phyloP scores from a whole-genome alignment of 2,329 filamentous ascomycete species.

The Ophiocordyceps polyrhachis-furcata region DNA sequence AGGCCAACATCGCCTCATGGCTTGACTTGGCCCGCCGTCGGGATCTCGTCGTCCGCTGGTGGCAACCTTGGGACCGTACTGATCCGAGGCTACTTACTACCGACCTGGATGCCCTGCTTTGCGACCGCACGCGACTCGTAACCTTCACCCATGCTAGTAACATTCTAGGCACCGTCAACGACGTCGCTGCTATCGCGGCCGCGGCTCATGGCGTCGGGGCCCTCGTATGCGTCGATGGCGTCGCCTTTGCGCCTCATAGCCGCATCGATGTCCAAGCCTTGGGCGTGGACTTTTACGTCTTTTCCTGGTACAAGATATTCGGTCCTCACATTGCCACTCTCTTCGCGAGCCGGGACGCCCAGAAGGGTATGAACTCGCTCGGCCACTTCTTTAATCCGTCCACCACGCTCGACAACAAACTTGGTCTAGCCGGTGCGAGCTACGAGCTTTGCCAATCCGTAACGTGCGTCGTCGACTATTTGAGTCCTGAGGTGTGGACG shows the following conservation, averaged over 20 bases:
- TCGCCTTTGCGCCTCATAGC: constrained; percentile 59
- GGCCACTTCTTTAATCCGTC: constrained; percentile 51
- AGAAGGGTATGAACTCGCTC: constrained; percentile 32
- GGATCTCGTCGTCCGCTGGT: constrained; percentile 50
- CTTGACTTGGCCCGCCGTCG: constrained; percentile 44
- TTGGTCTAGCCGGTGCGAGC: constrained; percentile 48
- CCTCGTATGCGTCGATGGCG: constrained; percentile 54
- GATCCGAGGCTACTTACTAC: constrained; percentile 41
- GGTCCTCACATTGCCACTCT: constrained; percentile 57
- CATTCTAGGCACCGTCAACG: constrained; percentile 52
- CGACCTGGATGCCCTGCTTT: constrained; percentile 39
- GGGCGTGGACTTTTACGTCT: constrained; percentile 59
- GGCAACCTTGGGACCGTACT: constrained; percentile 29
- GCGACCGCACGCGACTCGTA: constrained; percentile 47
- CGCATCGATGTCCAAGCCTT: constrained; percentile 47
- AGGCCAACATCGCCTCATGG: constrained; percentile 63
- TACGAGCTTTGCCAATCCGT: constrained; percentile 52
- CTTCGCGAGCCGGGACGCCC: constrained; percentile 41
- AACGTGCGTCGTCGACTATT: constrained; percentile 41
- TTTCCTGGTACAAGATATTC: constrained; percentile 71
- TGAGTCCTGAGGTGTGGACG: constrained; percentile 30
- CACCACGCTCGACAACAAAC: constrained; percentile 42
- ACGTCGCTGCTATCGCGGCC: constrained; percentile 35
- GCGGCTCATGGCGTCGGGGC: constrained; percentile 31
- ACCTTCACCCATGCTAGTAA: constrained; percentile 59